phyloP scores from a whole-genome alignment of 805 yeast genomes.

The Barnettozyma californica region DNA sequence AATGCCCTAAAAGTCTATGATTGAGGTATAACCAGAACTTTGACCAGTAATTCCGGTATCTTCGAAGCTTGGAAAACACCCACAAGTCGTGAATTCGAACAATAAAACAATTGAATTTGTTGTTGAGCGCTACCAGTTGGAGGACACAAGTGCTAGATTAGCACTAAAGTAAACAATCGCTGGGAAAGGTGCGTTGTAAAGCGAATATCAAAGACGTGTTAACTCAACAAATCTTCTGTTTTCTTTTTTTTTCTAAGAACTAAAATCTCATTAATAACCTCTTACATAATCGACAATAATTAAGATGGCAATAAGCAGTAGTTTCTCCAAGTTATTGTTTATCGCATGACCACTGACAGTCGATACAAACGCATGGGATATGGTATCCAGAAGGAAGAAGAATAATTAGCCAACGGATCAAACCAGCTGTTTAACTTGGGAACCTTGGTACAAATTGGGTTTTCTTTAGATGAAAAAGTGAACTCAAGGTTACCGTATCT shows the following conservation, averaged over 20 bases:
- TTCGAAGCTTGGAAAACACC: neutral
- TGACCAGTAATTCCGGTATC: neutral
- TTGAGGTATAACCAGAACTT: neutral
- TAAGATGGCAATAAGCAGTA: too few species aligned
- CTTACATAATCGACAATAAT: neutral
- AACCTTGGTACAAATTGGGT: too few species aligned
- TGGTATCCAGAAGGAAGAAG: too few species aligned
- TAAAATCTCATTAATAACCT: neutral
- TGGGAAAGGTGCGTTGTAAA: neutral
- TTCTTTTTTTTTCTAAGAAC: too few species aligned
- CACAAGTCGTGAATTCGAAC: neutral
- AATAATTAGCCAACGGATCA: too few species aligned
- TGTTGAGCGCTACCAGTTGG: neutral
- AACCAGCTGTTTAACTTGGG: too few species aligned
- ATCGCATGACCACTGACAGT: too few species aligned
- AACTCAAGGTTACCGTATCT: too few species aligned
- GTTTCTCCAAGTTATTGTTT: too few species aligned
- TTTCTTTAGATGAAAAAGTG: too few species aligned
- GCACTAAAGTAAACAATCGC: neutral
- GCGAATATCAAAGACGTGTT: neutral
- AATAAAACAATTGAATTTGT: too few species aligned
- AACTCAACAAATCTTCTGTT: neutral
- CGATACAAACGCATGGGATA: too few species aligned
- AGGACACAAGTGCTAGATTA: neutral
- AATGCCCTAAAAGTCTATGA: neutral